These are phyloP conservation scores for Holtermanniella nyarrowii DNA, from an alignment of 768 basidiomycete genomes.

Conservation along the genomic window DNA sequence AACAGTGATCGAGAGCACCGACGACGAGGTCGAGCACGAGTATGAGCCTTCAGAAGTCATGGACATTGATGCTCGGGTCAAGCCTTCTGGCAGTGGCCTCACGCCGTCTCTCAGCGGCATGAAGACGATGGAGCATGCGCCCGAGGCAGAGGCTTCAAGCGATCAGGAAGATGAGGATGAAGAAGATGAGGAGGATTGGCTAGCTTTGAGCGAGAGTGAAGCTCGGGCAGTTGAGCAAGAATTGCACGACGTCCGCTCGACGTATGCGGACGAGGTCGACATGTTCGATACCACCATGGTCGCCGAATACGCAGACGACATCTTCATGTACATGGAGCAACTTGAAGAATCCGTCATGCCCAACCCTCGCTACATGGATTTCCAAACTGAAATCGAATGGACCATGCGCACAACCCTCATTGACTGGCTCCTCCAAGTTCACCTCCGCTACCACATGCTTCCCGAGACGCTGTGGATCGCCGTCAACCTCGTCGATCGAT, in stretches of 20 bases:
- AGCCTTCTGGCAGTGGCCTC: constrained; percentile 9
- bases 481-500: constrained; percentile 89
- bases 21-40: constrained; percentile 8
- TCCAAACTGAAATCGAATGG: constrained; percentile 72
- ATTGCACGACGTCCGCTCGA: constrained; percentile 55
- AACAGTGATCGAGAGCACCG: constrained; percentile 12
- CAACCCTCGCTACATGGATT: constrained; percentile 81
- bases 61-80: constrained; percentile 21
- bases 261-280: constrained; percentile 64
- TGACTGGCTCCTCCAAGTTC: constrained; percentile 96
- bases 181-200: constrained; percentile 44
- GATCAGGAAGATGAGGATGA: constrained; percentile 32
- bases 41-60: constrained; percentile 26
- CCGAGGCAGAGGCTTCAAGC: constrained; percentile 38
- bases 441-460: constrained; percentile 96
- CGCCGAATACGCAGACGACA: constrained; percentile 96
- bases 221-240: constrained; percentile 41
- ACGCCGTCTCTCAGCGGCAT: constrained; percentile 13
- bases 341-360: constrained; percentile 72
- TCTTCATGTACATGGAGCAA: constrained; percentile 89
- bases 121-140: constrained; percentile 50
- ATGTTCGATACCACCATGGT: constrained; percentile 87
- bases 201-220: constrained; percentile 39
- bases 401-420: constrained; percentile 90
- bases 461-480: constrained; percentile 99